A percentile compares a stretch with the other conserved stretches of the same genome.
Evolutionary conservation across 495 filamentous ascomycete genomes (phyloP).

Genomic region (Evansstolkia leycettana): DNA sequence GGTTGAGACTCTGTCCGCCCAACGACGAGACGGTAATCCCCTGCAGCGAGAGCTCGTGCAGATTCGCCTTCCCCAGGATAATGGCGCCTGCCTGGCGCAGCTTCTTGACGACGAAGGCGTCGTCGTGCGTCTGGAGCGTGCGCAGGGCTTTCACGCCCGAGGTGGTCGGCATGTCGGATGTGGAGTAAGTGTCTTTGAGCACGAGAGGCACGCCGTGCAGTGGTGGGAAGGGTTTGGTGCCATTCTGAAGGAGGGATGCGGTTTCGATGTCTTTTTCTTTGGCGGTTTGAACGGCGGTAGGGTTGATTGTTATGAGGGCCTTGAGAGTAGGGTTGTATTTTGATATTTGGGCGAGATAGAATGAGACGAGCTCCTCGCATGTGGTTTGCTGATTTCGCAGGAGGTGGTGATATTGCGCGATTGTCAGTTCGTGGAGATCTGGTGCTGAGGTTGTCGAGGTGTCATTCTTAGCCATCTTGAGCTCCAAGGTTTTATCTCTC

Average conservation of each 20-base stretch:
- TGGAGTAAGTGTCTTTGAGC: conserved; percentile 54
- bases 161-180: conserved; percentile 39
- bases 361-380: conserved; percentile 38
- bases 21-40: conserved; percentile 47
- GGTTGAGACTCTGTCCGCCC: conserved; percentile 50
- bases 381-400: conserved; percentile 35
- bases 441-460: no score
- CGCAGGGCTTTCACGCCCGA: conserved; percentile 37
- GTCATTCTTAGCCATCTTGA: no score
- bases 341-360: conserved; percentile 44
- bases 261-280: conserved; percentile 32
- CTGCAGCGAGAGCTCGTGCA: conserved; percentile 55
- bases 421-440: conserved; percentile 43
- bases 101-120: conserved; percentile 34
- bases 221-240: conserved; percentile 3
- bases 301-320: conserved; percentile 42
- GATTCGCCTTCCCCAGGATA: conserved; percentile 54
- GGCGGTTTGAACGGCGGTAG: conserved; percentile 34
- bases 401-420: conserved; percentile 38
- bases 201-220: conserved; percentile 44
- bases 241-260: conserved; percentile 7
- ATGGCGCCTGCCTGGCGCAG: conserved; percentile 45
- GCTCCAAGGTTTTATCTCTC: no score
- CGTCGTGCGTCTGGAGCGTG: conserved; percentile 25
- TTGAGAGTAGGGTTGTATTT: conserved; percentile 43